These are phyloP conservation scores for Piper betle DNA, from an alignment of 164 flowering plant genomes.

Conservation along the genomic window DNA sequence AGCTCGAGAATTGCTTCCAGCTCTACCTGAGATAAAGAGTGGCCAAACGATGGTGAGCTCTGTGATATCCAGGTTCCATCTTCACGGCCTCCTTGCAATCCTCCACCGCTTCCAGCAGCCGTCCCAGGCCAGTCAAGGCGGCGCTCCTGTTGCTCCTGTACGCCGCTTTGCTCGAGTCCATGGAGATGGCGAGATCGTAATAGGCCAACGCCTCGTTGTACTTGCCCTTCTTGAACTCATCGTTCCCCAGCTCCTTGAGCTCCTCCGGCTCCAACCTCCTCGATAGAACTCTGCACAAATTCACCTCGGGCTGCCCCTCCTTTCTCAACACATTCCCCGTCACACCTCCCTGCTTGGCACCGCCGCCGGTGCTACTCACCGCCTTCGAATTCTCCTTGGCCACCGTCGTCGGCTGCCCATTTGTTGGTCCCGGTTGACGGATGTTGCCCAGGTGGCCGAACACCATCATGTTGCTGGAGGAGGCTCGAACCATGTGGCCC, in stretches of 20 bases:
- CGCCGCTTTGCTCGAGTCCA: slow-evolving; percentile 47
- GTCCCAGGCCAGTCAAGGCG: slow-evolving; percentile 55
- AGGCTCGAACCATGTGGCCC: slow-evolving; percentile 56
- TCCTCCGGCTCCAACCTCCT: slow-evolving; percentile 39
- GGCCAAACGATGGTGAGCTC: slow-evolving; percentile 73
- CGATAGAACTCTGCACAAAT: slow-evolving; percentile 38
- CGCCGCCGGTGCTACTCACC: slow-evolving; percentile 6
- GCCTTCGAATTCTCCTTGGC: slow-evolving; percentile 17
- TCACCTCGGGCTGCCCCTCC: slow-evolving; percentile 8
- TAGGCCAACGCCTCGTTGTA: slow-evolving; percentile 53
- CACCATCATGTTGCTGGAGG: slow-evolving; percentile 78
- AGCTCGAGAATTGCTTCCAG: neutral
- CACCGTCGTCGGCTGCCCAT: slow-evolving; percentile 18
- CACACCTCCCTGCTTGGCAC: slow-evolving; percentile 7
- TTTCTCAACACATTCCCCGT: slow-evolving; percentile 51
- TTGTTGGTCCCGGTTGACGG: slow-evolving; percentile 29
- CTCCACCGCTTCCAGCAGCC: slow-evolving; percentile 48
- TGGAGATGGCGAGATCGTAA: slow-evolving; percentile 53
- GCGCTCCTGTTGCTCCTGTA: slow-evolving; percentile 65
- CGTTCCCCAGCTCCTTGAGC: slow-evolving; percentile 67
- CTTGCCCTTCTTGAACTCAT: slow-evolving; percentile 59
- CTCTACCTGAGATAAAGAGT: slow-evolving; percentile 52
- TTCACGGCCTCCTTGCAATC: slow-evolving; percentile 62
- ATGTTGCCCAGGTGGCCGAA: slow-evolving; percentile 64
- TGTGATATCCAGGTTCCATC: slow-evolving; percentile 49